Evolutionary conservation across 306 rosid genomes (phyloP), one percentile per base, ranked within the genome.

Genomic region (Adenanthera pavonina): DNA sequence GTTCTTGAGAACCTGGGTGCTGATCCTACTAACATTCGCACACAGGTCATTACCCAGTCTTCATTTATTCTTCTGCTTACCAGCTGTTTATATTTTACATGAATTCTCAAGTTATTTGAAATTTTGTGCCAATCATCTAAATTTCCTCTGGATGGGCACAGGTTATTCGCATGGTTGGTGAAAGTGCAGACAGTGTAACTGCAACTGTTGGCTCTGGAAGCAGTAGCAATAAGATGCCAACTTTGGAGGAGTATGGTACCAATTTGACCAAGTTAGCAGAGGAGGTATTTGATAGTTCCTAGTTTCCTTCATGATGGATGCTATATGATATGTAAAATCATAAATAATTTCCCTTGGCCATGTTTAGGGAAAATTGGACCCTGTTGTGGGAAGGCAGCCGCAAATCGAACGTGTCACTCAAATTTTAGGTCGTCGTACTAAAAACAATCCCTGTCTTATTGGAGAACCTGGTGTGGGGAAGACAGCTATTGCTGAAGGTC

Each of bases 401-500:
- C 99, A 95, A 83, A 93, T 95, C 61, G 99, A 95, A 85, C 92
- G 99, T 38, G 99, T 95, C 25, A 93, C 92, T 78, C 99, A 95
- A 86, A 95, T 95, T 75, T 81, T 95, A 85, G 97, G 99, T 44
- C 89, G 99, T 70, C 86, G 97, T 43, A 95, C 97, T 2, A 95
- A 95, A 85, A 95, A 95, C 57, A 95, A 95, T 80, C 99, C 99
- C 2, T 93, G 99, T 76, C 97, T 95, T 53, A 89, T 95, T 84
- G 97, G 99, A 25, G 99, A 95, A 77, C 99, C 99, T 80, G 99
- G 99, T 61, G 99, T 95, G 64, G 97, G 99, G 38, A 95, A 95
- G 90, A 95, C 99, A 56, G 99, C 99, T 48, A 93, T 95, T 38
- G 97, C 97, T 11, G 99, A 95, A 82, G 99, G 97, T 41, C 97